Base-by-base conservation (phyloP, 352 stramenopile species). In the Blastocystis sp. region DNA sequence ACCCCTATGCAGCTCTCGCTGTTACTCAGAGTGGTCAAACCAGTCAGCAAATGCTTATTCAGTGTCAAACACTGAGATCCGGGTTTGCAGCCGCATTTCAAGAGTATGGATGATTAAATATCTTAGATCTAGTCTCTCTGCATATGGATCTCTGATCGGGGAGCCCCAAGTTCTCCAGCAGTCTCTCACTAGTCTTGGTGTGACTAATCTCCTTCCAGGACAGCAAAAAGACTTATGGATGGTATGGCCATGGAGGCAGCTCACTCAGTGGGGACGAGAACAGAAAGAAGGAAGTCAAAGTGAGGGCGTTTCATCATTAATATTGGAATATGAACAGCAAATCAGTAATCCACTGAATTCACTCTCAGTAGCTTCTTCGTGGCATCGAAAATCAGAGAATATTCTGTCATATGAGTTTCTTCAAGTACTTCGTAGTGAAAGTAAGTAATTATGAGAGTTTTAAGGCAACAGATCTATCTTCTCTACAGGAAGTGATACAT, bases 1-100 rank as follows among this genome's bases (percentile, higher is more conserved):
- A 84, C 30, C 73, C 73, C 15, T 60, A 84, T 64, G 73, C 73
- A 9, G 73, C 73, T 4, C 51, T 84, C 33, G 51, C 73, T 33
- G 17, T 84, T 5, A 68, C 54, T n/a, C 51, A 68, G 30, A 54
- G 48, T 62, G 73, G 54, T 13, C 73, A 84, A 64, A 33, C 68
- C 15, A 57, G 40, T 24, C 73, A 84, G 17, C 73, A 84, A 35
- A 53, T 84, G n/a, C 27, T 84, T 0, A 66, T 84, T 64, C 73
- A 84, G 27, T 84, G 73, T n/a, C 13, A 42, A 9, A 84, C 73
- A 7, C 24, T 68, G 15, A n/a, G 53, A 56, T n/a, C 48, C 9
- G 73, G 73, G 0, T 84, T 84, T 57, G 68, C 73, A 51, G 27
- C 51, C 44, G 44, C 42, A 2, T 68, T 68, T 30, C 73, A 84